Evolutionary conservation across 805 yeast species (phyloP).

Genomic region (Lachancea meyersii): DNA sequence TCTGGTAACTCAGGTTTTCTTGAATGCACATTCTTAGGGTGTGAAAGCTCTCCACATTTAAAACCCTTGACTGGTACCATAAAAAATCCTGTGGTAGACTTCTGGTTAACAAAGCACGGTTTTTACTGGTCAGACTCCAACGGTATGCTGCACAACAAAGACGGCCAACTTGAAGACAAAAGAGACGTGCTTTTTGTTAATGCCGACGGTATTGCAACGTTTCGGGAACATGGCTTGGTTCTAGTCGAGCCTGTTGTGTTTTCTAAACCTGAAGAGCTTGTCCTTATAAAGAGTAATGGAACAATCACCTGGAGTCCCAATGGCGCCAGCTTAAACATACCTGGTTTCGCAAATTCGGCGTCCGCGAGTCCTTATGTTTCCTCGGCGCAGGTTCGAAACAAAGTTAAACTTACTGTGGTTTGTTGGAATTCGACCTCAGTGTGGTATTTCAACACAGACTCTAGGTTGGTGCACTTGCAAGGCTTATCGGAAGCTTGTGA

Average conservation of each 20-base stretch:
- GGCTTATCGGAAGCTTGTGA: slow-evolving; percentile 1
- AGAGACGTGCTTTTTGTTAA: slow-evolving; percentile 7
- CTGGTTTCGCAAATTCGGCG: neutral
- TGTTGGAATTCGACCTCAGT: slow-evolving; percentile 3
- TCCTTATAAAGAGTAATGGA: slow-evolving; percentile 1
- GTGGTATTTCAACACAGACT: slow-evolving; percentile 1
- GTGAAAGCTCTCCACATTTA: neutral
- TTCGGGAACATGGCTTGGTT: neutral
- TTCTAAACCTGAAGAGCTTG: neutral
- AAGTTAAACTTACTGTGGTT: neutral
- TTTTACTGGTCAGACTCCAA: slow-evolving; percentile 13
- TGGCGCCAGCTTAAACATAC: neutral
- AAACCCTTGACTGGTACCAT: neutral
- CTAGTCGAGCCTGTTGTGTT: neutral
- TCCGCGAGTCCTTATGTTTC: neutral
- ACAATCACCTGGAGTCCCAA: slow-evolving; percentile 2
- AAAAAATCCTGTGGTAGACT: neutral
- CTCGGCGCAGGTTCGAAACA: neutral
- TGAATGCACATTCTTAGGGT: slow-evolving; percentile 5
- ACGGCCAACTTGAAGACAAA: neutral
- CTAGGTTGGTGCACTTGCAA: neutral
- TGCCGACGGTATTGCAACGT: slow-evolving; percentile 3
- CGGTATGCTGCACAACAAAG: slow-evolving; percentile 9
- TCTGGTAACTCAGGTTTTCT: slow-evolving; percentile 12
- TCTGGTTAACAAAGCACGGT: slow-evolving; percentile 9